Evolutionary conservation across 106 monocot genomes (phyloP), one percentile per base, ranked within the genome.

Genomic region (Phalaenopsis equestris): DNA sequence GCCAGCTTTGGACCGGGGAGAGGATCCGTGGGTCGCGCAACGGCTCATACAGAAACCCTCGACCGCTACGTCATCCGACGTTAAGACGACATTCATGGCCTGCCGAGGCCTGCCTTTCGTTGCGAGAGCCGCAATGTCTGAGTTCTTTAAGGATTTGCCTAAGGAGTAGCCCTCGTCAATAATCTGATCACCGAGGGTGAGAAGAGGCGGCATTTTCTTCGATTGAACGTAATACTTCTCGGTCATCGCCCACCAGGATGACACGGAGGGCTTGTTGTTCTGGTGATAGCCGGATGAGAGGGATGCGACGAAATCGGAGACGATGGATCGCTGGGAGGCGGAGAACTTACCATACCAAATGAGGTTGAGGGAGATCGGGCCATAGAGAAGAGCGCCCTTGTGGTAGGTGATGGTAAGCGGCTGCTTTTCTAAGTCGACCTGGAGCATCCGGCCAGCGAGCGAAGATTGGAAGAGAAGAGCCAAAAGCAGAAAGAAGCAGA

Each of bases 41-140:
- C 88, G 90, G 86, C 88, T 84, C 83, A 81, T 84, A 84, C 90
- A 90, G 84, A 90, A 90, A 1, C 90, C 90, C 52, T 87, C 88
- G 4, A 90, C 87, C 18, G 83, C 82, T 24, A 90, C 87, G 83
- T 90, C 90, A n/a, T 17, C 77, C 1, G 85, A 42, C 2, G 91
- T 91, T 10, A 91, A 80, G 12, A 91, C 86, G 18, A 86, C 88
- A 65, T 82, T 84, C 38, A 91, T 19, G 42, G 86, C 84, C 42
- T 47, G 5, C 18, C 67, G 2, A 12, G 11, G 74, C 2, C 21
- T 49, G 11, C 82, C 82, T n/a, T 23, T 30, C 52, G 24, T 65
- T 2, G 87, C 87, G 14, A 87, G 80, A 42, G 17, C 61, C 21
- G 45, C 77, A 11, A 87, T 46, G 41, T 87, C 55, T 19, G 84